Evolutionary conservation across 192 early-diverging fungal genomes (phyloP).

Genomic region (Podila epigama): DNA sequence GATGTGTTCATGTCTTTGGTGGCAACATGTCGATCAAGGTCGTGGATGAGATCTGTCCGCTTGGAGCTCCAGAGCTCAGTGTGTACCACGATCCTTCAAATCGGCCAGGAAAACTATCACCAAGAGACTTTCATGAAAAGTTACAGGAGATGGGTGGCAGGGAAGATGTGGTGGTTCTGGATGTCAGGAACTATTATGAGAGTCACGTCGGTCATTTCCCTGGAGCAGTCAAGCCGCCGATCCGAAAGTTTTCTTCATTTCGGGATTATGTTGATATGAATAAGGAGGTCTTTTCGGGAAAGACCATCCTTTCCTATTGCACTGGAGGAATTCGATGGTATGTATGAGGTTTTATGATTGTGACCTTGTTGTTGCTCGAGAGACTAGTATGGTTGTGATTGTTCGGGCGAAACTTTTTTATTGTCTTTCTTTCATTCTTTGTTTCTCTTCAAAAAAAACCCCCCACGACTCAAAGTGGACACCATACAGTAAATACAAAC

Average conservation of each 20-base stretch:
- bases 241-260: conserved; percentile 70
- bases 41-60: conserved; percentile 72
- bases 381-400: too few species aligned
- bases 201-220: conserved; percentile 67
- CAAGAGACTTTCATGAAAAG: conserved; percentile 60
- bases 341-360: background rate
- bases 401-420: too few species aligned
- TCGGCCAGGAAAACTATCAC: conserved; percentile 51
- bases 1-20: conserved; percentile 70
- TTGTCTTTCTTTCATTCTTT: too few species aligned
- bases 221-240: conserved; percentile 63
- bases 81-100: conserved; percentile 37
- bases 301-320: conserved; percentile 73
- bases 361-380: background rate
- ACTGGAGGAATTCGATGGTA: conserved; percentile 62
- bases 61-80: conserved; percentile 54
- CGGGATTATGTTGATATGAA: conserved; percentile 63
- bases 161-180: conserved; percentile 56
- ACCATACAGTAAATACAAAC: background rate
- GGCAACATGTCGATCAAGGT: conserved; percentile 59
- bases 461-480: background rate
- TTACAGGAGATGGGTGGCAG: conserved; percentile 39
- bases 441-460: background rate
- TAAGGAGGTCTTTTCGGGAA: conserved; percentile 50
- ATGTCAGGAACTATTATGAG: conserved; percentile 77